Base-by-base conservation (phyloP, 1,284 basidiomycete species). In the Golubevia sp. region DNA sequence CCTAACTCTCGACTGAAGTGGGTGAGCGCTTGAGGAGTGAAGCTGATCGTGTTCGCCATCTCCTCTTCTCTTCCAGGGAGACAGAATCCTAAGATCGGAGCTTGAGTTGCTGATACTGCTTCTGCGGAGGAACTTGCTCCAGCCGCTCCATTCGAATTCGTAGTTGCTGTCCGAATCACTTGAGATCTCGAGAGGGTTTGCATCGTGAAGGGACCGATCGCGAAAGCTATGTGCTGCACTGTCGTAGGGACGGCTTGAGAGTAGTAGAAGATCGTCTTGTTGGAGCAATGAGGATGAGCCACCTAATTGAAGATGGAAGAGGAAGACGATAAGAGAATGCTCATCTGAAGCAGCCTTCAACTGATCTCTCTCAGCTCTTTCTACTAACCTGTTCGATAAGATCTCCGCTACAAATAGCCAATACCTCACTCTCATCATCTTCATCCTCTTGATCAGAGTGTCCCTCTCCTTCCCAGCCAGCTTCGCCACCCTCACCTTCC, bases 181-280 rank as follows among this genome's bases (percentile, higher is more conserved):
- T 21, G 26, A 15, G 4, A 21, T 30, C 54, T 44, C 34, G 59
- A 63, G 5, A 69, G 52, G 48, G 58, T 59, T 55, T 60, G 56
- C n/a, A 56, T 11, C 3, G 23, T 68, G 48, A 99, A 98, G 2
- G 96, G 94, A 0, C 97, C 97, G 3, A 93, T 93, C 55, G 95
- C 94, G 79, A 97, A 98, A 7, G 91, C 91, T 67, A 99, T 90
- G 80, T 99, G 97, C 82, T 99, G 97, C 7, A 92, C 93, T 18
- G 94, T 94, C 0, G 94, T 96, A 3, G 92, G 88, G 8, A 91
- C 90, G 18, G 91, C 87, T 84, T 97, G 95, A 3, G 92, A 89
- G 84, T 94, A 99, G 64, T 96, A 88, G 84, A 96, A 99, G 66
- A 99, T 94, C 61, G 91, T 92, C 85, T 98, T 98, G 85, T 90